Evolutionary conservation across 805 yeast genomes (phyloP).

Genomic region (Debaryomyces tyrocola): DNA sequence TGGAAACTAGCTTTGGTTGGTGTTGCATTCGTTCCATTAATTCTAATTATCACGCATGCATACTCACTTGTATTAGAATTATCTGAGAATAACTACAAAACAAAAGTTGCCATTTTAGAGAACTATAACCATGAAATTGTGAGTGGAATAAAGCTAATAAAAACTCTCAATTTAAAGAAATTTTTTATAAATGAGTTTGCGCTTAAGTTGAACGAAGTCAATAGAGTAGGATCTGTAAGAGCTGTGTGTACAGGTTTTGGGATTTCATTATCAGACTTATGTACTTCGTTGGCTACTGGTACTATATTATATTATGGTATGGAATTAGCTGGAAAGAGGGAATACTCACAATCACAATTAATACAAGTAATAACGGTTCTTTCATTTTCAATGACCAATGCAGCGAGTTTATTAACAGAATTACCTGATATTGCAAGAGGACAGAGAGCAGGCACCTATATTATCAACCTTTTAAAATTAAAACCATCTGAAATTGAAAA

Average conservation of each 20-base stretch:
- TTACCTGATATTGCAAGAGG: constrained; percentile 84
- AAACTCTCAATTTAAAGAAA: constrained; percentile 50
- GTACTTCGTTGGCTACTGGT: constrained; percentile 64
- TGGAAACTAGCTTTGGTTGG: constrained; percentile 90
- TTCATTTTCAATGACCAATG: constrained; percentile 68
- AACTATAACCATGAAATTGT: constrained; percentile 52
- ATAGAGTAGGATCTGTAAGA: constrained; percentile 46
- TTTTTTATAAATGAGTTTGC: constrained; percentile 46
- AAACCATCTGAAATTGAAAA: constrained; percentile 36
- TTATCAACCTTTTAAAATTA: constrained; percentile 42
- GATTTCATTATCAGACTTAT: constrained; percentile 53
- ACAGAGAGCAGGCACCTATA: constrained; percentile 61
- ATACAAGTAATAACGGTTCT: constrained; percentile 72
- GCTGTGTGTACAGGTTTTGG: constrained; percentile 68
- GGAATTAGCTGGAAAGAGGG: constrained; percentile 57
- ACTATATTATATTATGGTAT: constrained; percentile 79
- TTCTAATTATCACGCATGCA: constrained; percentile 48
- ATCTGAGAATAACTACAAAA: constrained; percentile 63
- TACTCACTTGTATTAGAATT: constrained; percentile 53
- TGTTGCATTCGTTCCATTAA: constrained; percentile 68
- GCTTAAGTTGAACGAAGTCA: constrained; percentile 26
- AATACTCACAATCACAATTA: constrained; percentile 57
- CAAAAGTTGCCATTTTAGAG: constrained; percentile 54
- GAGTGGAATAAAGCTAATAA: constrained; percentile 61
- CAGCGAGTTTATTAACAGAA: constrained; percentile 57